A percentile compares a stretch with the other conserved stretches of the same genome.
These are phyloP conservation scores for Hyphopichia wangnamkhiaoensis DNA, from an alignment of 1,139 yeast species.

Conservation along the genomic window DNA sequence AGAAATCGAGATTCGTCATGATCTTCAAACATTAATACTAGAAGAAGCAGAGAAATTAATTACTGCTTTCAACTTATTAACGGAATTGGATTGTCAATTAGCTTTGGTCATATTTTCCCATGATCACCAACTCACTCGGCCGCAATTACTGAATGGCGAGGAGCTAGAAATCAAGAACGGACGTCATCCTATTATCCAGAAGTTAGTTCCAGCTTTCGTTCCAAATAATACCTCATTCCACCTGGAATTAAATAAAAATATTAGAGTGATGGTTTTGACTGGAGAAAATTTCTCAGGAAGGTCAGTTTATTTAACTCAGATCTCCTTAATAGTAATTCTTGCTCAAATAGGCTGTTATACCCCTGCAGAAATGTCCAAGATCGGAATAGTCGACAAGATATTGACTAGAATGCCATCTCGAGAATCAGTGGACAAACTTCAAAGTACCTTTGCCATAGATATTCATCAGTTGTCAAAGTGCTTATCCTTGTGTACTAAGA, in stretches of 20 bases:
- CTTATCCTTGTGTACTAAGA: slow-evolving; percentile 30
- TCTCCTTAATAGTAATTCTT: slow-evolving; percentile 42
- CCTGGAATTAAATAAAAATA: not conserved
- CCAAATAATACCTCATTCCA: slow-evolving; percentile 33
- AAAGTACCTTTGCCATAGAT: slow-evolving; percentile 50
- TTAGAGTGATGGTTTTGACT: slow-evolving; percentile 31
- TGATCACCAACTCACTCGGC: slow-evolving; percentile 31
- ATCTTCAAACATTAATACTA: slow-evolving; percentile 27
- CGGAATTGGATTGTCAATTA: slow-evolving; percentile 39
- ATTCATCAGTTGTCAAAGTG: slow-evolving; percentile 45
- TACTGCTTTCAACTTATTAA: slow-evolving; percentile 18
- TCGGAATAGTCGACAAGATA: slow-evolving; percentile 46
- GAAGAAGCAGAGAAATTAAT: slow-evolving; percentile 15
- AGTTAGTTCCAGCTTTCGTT: slow-evolving; percentile 30
- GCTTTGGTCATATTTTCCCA: slow-evolving; percentile 37
- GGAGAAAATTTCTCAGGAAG: slow-evolving; percentile 59
- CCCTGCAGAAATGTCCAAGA: slow-evolving; percentile 43
- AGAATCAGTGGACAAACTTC: slow-evolving; percentile 41
- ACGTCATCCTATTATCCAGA: slow-evolving; percentile 45
- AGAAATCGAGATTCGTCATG: slow-evolving; percentile 41
- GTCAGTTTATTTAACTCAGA: slow-evolving; percentile 45
- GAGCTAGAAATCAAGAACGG: slow-evolving; percentile 24
- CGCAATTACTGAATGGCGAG: slow-evolving; percentile 28
- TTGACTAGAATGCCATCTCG: slow-evolving; percentile 42
- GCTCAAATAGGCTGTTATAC: slow-evolving; percentile 53